Evolutionary conservation across 23 red algal species (phyloP).

Genomic region (Gracilaria domingensis): DNA sequence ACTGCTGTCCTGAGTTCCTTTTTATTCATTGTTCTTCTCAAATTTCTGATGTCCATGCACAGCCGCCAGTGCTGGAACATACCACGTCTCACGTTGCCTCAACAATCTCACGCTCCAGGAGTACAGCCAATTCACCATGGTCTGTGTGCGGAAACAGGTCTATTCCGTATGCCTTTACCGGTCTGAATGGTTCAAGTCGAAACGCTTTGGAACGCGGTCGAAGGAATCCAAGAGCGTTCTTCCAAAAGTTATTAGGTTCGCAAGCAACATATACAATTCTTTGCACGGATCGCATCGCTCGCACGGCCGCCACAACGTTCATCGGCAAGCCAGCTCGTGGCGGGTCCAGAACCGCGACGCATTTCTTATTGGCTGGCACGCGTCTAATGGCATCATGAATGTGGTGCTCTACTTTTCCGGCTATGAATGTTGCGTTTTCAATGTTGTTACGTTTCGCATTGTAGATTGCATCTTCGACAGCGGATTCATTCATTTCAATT

Average conservation of each 20-base stretch:
- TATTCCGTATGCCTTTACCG: constrained; percentile 65
- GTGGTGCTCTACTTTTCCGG: constrained; percentile 71
- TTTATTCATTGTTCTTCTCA: neutral
- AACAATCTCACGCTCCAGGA: constrained; percentile 61
- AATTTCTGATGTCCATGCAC: neutral
- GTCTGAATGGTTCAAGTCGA: constrained; percentile 77
- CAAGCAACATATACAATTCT: constrained; percentile 88
- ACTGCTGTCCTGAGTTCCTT: neutral
- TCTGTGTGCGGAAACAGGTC: constrained; percentile 93
- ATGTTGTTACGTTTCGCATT: constrained; percentile 79
- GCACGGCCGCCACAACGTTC: constrained; percentile 77
- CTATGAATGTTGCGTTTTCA: constrained; percentile 74
- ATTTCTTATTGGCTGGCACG: constrained; percentile 22
- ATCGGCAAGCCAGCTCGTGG: constrained; percentile 77
- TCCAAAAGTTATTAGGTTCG: constrained; percentile 75
- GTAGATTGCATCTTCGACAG: constrained; percentile 79
- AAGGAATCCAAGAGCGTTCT: constrained; percentile 68
- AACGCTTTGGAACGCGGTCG: constrained; percentile 87
- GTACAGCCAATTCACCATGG: constrained; percentile 76
- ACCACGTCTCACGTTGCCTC: neutral
- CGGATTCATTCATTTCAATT: constrained; percentile 79
- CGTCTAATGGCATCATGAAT: constrained; percentile 59
- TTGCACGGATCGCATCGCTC: constrained; percentile 57
- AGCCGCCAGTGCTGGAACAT: neutral
- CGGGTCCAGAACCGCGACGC: constrained; percentile 86